phyloP scores from a whole-genome alignment of 2,329 filamentous ascomycete species.

The Colletotrichum liaoningense region DNA sequence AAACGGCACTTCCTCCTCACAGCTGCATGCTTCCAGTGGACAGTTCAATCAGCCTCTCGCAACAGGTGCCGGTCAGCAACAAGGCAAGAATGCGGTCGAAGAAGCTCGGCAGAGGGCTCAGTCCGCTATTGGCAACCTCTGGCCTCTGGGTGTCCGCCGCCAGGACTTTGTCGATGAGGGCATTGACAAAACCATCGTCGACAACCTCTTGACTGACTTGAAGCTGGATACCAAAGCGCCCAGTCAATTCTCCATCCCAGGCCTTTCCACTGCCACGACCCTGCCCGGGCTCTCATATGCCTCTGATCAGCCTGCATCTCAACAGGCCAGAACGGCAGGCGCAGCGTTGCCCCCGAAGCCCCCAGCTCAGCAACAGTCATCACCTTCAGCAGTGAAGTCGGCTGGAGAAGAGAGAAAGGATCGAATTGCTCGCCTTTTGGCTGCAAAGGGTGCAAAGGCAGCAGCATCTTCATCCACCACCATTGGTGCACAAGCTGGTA shows the following conservation, averaged over 20 bases:
- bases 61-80: not conserved
- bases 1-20: not conserved
- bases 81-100: constrained; percentile 38
- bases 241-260: not conserved
- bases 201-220: constrained; percentile 74
- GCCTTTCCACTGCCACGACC: not conserved
- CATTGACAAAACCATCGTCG: constrained; percentile 72
- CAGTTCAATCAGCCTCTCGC: not conserved
- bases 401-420: constrained; percentile 74
- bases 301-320: not conserved
- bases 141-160: constrained; percentile 76
- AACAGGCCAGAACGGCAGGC: not conserved
- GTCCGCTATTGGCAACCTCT: constrained; percentile 74
- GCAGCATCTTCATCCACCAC: constrained; percentile 21
- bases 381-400: constrained; percentile 47
- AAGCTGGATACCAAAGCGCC: constrained; percentile 62
- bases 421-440: constrained; percentile 79
- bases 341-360: not conserved
- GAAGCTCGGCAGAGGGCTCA: constrained; percentile 70
- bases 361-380: not conserved
- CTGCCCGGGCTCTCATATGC: not conserved
- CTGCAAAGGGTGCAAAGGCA: constrained; percentile 74
- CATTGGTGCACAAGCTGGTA: constrained; percentile 29
- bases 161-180: constrained; percentile 80
- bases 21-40: too few species aligned